phyloP scores from a whole-genome alignment of 1,284 basidiomycete genomes.

The Malassezia equina region DNA sequence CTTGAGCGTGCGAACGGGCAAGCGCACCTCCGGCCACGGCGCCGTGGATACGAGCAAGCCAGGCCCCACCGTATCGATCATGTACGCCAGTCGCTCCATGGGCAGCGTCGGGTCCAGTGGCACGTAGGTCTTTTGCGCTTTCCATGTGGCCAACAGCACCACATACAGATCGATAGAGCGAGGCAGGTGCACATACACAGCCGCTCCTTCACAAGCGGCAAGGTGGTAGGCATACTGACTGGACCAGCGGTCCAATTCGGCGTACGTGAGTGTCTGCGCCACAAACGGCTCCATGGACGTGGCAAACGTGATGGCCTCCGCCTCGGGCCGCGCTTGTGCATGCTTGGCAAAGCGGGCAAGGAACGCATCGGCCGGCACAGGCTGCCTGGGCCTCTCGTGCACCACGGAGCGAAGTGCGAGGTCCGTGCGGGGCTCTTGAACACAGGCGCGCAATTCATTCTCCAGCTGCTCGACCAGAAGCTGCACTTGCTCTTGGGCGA shows the following conservation, averaged over 20 bases:
- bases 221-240: slow-evolving; percentile 23
- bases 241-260: slow-evolving; percentile 27
- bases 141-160: slow-evolving; percentile 38
- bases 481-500: slow-evolving; percentile 24
- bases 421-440: not conserved
- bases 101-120: slow-evolving; percentile 42
- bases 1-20: slow-evolving; percentile 1
- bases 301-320: slow-evolving; percentile 28
- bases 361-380: slow-evolving; percentile 19
- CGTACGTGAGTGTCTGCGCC: slow-evolving; percentile 22
- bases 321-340: slow-evolving; percentile 16
- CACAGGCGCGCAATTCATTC: slow-evolving; percentile 5
- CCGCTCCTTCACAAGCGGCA: not conserved
- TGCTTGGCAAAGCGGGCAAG: slow-evolving; percentile 24
- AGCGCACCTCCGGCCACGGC: not conserved
- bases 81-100: slow-evolving; percentile 33
- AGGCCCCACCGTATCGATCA: slow-evolving; percentile 29
- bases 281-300: slow-evolving; percentile 14
- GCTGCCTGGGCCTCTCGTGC: slow-evolving; percentile 4
- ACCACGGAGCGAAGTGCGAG: slow-evolving; percentile 5
- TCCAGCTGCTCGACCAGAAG: slow-evolving; percentile 30
- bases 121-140: slow-evolving; percentile 37
- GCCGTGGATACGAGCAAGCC: slow-evolving; percentile 14
- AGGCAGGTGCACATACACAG: slow-evolving; percentile 33
- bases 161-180: slow-evolving; percentile 30